Conservation (phyloP, 441 rosid species). For the Gossypium aridum region DNA sequence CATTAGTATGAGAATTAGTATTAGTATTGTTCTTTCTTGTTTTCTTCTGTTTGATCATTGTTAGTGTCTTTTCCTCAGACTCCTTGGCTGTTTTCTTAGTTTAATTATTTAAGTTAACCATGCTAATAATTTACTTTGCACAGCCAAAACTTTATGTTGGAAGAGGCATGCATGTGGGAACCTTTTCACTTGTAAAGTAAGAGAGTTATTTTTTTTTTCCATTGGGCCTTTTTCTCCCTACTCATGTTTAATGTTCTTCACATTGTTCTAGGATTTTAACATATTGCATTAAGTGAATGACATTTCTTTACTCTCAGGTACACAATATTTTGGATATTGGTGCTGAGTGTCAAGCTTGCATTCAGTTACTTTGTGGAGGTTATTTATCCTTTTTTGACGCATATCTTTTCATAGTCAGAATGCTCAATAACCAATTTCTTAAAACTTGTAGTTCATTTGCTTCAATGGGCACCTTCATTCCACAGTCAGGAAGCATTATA, state of each 20-base stretch:
- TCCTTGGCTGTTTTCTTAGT: background rate
- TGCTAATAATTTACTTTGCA: background rate
- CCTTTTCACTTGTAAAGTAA: slow-evolving; percentile 73
- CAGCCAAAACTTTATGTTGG: slow-evolving; percentile 93
- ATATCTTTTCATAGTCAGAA: background rate
- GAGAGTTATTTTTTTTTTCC: slow-evolving; percentile 20
- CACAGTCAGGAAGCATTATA: background rate
- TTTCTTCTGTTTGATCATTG: background rate
- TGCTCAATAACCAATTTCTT: background rate
- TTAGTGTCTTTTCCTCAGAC: background rate
- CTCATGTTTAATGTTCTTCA: background rate
- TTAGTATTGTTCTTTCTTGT: background rate
- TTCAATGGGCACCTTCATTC: slow-evolving; percentile 13
- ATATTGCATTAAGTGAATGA: slow-evolving; percentile 8
- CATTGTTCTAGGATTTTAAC: slow-evolving; percentile 7
- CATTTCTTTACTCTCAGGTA: slow-evolving; percentile 49
- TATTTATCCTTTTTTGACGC: slow-evolving; percentile 5
- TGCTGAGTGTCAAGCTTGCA: slow-evolving; percentile 85
- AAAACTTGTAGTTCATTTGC: slow-evolving; percentile 16
- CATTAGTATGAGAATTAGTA: background rate
- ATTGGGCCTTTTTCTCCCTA: slow-evolving; percentile 1
- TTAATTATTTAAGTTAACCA: background rate
- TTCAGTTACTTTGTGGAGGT: slow-evolving; percentile 99
- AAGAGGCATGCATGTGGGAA: slow-evolving; percentile 96
- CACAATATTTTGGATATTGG: slow-evolving; percentile 86